Base-by-base conservation (phyloP, 352 stramenopile genomes). In the Globisporangium cylindrosporum region DNA sequence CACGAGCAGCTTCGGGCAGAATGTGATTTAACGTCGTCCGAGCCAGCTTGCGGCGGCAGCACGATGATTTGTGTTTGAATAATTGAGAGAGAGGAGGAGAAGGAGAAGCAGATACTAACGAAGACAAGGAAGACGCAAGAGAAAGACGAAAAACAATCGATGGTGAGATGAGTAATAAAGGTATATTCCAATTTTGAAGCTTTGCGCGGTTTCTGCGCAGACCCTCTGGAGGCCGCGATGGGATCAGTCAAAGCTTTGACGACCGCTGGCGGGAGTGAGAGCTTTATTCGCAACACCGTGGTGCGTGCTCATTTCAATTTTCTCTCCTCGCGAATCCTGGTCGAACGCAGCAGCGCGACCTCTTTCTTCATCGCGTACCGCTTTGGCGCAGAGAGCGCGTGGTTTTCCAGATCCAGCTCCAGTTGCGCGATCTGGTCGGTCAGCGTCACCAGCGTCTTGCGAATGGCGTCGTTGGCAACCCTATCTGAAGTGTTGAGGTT, bases 291-390 rank as follows among this genome's bases (percentile, higher is more conserved):
- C 41, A 5, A 49, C 14, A 24, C 8, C 38, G 24, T 20, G 5
- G 4, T 3, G 18, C 54, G 25, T 18, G 10, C 49, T 73, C n/a
- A 66, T 54, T 46, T 46, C 10, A 79, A 48, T 27, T 78, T 71
- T 7, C 85, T 75, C 29, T 77, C 67, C 36, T 79, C 72, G 15
- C 83, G 88, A 67, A 94, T 89, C 67, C 81, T 81, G 53, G 82
- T 75, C 3, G 86, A 90, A 34, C 86, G 86, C 36, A 81, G 59
- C 66, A 91, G 77, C 9, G 86, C 86, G 18, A 96, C 66, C 51
- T 94, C 80, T 68, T 94, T 96, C 74, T 93, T 94, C 38, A 96
- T 60, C 36, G 86, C 86, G 49, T 91, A 94, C 24, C 81, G 85
- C 64, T 94, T 96, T 2, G 85, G 68, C 2, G 71, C 85, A 14